These are phyloP conservation scores for Cylindrodendrum hubeiense DNA, from an alignment of 2,329 filamentous ascomycete genomes.

Conservation along the genomic window DNA sequence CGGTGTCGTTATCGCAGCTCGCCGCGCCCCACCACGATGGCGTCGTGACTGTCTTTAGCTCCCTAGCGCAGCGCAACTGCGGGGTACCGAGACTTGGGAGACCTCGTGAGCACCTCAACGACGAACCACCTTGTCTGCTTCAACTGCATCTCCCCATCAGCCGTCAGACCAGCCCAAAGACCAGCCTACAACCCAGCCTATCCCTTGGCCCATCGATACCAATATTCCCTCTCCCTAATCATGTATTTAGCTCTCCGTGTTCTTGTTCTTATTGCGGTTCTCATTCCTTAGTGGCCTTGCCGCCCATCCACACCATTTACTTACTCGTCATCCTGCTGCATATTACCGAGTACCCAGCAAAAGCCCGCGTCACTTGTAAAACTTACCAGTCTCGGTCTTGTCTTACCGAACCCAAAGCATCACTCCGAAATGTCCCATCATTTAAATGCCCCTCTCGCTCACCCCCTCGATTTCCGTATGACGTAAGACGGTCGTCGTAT, in stretches of 20 bases:
- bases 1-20: slow-evolving; percentile 8
- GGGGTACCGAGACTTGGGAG: slow-evolving; percentile 25
- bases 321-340: neutral
- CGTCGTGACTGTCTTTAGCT: slow-evolving; percentile 23
- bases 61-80: slow-evolving; percentile 28
- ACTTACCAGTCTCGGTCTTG: neutral
- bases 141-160: slow-evolving; percentile 13
- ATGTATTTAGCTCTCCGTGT: neutral
- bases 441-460: neutral
- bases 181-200: too few species aligned
- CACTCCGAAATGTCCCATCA: slow-evolving; percentile 1
- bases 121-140: slow-evolving; percentile 24
- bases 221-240: neutral
- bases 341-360: neutral
- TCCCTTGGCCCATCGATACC: neutral
- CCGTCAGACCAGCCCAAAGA: slow-evolving; percentile 13
- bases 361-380: neutral
- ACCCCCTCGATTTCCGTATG: slow-evolving; percentile 8
- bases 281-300: neutral
- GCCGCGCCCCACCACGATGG: slow-evolving; percentile 23
- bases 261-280: slow-evolving; percentile 1
- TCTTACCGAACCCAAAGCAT: neutral
- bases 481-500: slow-evolving; percentile 17
- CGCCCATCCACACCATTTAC: neutral
- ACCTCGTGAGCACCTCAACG: slow-evolving; percentile 27